Percentiles rank a stretch among this genome's conserved stretches.
phyloP scores from a whole-genome alignment of 1,139 yeast genomes.

The Taphrina wiesneri region DNA sequence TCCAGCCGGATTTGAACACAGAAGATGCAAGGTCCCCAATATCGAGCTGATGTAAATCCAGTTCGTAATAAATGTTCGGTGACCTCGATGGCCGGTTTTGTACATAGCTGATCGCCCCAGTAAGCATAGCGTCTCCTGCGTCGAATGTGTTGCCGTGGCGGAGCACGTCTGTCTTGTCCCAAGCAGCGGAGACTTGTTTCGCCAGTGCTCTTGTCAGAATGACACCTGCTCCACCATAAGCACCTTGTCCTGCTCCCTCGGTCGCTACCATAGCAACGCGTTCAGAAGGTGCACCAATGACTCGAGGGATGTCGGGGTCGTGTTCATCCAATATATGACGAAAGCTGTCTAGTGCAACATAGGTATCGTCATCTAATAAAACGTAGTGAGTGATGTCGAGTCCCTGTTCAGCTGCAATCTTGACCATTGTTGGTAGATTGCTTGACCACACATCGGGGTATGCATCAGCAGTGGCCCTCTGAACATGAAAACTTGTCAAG shows the following conservation, averaged over 20 bases:
- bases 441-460: neutral
- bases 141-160: neutral
- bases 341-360: neutral
- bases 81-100: neutral
- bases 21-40: neutral
- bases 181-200: neutral
- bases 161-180: neutral
- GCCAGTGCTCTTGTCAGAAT: neutral
- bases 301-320: neutral
- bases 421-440: neutral
- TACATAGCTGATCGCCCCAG: neutral
- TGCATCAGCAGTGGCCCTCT: neutral
- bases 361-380: neutral
- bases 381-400: neutral
- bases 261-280: neutral
- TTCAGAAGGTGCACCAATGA: neutral
- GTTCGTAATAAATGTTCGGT: neutral
- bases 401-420: neutral
- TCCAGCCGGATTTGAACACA: neutral
- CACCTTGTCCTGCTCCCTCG: neutral
- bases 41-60: neutral
- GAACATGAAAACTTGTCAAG: neutral
- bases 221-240: neutral
- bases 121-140: neutral
- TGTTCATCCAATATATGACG: neutral